Conservation (phyloP, 2,329 filamentous ascomycete species). For the Fragosphaeria purpurea region DNA sequence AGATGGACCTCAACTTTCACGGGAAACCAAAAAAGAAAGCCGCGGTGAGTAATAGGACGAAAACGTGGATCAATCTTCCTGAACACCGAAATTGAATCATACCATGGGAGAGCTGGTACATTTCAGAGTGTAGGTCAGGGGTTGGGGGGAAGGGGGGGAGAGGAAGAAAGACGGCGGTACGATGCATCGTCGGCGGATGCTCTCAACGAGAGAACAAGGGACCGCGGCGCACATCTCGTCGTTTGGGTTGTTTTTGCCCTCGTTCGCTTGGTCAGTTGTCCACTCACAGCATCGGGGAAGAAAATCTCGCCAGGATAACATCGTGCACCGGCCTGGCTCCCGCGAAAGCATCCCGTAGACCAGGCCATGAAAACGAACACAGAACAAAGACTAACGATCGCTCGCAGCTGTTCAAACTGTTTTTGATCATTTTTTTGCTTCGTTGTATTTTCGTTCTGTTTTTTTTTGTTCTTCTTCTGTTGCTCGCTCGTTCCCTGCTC, state of each 20-base stretch:
- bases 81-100: conserved; percentile 73
- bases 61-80: conserved; percentile 54
- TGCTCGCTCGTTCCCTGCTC: conserved; percentile 2
- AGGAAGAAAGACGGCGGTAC: background rate
- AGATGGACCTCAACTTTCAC: conserved; percentile 63
- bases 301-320: background rate
- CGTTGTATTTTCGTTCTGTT: conserved; percentile 1
- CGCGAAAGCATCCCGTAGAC: no score
- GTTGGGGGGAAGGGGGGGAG: conserved; percentile 2
- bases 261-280: background rate
- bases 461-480: background rate
- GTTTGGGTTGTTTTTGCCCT: background rate
- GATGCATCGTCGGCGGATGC: background rate
- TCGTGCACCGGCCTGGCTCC: no score
- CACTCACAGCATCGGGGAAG: no score
- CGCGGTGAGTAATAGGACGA: conserved; percentile 59
- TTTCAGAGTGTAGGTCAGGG: conserved; percentile 76
- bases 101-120: conserved; percentile 57
- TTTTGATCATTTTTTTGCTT: conserved; percentile 10
- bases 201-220: no score
- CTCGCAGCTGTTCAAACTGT: conserved; percentile 4
- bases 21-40: conserved; percentile 34
- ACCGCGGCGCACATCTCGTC: background rate
- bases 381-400: background rate
- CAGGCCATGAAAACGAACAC: background rate